These are phyloP conservation scores for Galium porrigens DNA, from an alignment of 305 asterid species.

Conservation along the genomic window DNA sequence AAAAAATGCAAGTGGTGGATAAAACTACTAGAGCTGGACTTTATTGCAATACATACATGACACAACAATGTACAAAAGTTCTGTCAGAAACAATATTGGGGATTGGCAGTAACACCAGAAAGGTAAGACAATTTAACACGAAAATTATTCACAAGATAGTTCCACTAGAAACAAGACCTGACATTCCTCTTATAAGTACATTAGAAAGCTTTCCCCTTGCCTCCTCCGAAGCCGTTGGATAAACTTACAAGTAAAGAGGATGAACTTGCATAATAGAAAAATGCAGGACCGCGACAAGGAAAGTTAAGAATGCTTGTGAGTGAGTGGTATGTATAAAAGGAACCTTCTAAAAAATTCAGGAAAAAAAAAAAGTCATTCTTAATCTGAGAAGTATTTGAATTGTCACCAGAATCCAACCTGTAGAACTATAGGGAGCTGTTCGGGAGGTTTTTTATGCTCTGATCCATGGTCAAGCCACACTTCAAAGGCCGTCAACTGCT, in stretches of 20 bases:
- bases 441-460: slow-evolving; percentile 87
- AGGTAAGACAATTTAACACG: not conserved
- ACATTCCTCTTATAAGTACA: not conserved
- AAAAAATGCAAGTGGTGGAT: not conserved
- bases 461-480: slow-evolving; percentile 99
- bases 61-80: not conserved
- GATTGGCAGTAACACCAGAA: no score
- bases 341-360: no score
- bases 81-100: no score
- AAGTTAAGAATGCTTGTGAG: slow-evolving; percentile 8
- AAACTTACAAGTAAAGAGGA: no score
- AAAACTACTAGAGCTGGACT: slow-evolving; percentile 1
- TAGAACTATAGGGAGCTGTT: slow-evolving; percentile 96
- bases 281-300: not conserved
- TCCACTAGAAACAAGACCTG: not conserved
- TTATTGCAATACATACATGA: not conserved
- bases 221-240: not conserved
- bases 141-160: not conserved
- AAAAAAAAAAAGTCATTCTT: not conserved
- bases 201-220: no score
- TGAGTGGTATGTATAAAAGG: not conserved
- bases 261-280: no score
- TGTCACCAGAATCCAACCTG: slow-evolving; percentile 43
- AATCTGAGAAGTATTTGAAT: not conserved
- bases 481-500: slow-evolving; percentile 98